A percentile compares a stretch with the other conserved stretches of the same genome.
Evolutionary conservation across 2,329 filamentous ascomycete species (phyloP).

Genomic region (Emmonsiellopsis sp.): DNA sequence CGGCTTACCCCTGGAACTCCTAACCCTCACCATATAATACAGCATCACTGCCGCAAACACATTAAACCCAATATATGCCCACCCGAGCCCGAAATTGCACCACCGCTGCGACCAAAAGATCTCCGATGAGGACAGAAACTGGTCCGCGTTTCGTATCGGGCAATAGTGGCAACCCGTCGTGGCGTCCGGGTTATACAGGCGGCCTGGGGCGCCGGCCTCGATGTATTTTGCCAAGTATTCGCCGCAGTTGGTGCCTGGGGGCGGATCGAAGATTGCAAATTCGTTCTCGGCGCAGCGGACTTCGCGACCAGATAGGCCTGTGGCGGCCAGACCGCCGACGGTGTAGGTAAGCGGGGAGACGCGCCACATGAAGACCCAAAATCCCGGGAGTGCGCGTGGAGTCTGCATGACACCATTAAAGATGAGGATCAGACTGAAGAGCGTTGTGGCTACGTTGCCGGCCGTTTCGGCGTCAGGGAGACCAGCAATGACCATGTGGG

Average conservation of each 20-base stretch:
- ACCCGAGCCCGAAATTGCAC: slow-evolving; percentile 59
- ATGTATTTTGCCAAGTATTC: slow-evolving; percentile 50
- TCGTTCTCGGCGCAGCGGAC: slow-evolving; percentile 64
- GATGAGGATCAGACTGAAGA: slow-evolving; percentile 63
- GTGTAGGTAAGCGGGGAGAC: slow-evolving; percentile 77
- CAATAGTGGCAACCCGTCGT: slow-evolving; percentile 45
- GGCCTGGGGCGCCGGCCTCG: slow-evolving; percentile 37
- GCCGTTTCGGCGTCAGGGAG: slow-evolving; percentile 66
- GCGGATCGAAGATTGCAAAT: slow-evolving; percentile 56
- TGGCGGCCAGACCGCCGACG: slow-evolving; percentile 60
- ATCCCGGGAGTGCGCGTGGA: slow-evolving; percentile 54
- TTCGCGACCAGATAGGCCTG: slow-evolving; percentile 56
- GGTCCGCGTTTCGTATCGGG: slow-evolving; percentile 27
- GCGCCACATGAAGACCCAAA: slow-evolving; percentile 81
- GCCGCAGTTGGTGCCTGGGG: slow-evolving; percentile 47
- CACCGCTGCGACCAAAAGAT: slow-evolving; percentile 51
- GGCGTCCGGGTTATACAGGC: slow-evolving; percentile 41
- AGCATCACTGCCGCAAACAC: slow-evolving; percentile 44
- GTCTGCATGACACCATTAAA: slow-evolving; percentile 64
- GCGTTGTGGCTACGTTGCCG: slow-evolving; percentile 64
- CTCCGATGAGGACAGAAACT: slow-evolving; percentile 36
- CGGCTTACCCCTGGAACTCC: slow-evolving; percentile 5
- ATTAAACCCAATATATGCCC: slow-evolving; percentile 52
- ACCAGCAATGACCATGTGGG: slow-evolving; percentile 65
- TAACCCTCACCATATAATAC: slow-evolving; percentile 40